These are phyloP conservation scores for slime mould (Dictyostelium discoideum) DNA, from an alignment of 78 protist species.

Conservation along the genomic window dicty_2.7 NC_007088.5:1006501-1007000, in stretches of 20 bases:
- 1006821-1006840: not conserved
- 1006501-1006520: too few species aligned
- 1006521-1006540: too few species aligned
- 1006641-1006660: too few species aligned
- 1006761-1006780: not conserved
- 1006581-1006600: too few species aligned
- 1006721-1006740: not conserved
- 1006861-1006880: not conserved
- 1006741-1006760: not conserved
- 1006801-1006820: not conserved
- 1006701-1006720: not conserved
- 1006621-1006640: not conserved
- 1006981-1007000: conserved; percentile 13
- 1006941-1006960: not conserved
- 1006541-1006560: too few species aligned
- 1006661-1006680: not conserved
- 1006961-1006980: not conserved
- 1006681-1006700: too few species aligned
- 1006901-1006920: not conserved
- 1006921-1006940: not conserved
- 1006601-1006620: not conserved
- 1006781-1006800: not conserved
- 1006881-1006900: not conserved
- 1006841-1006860: not conserved
- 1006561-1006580: too few species aligned